Evolutionary conservation across 768 basidiomycete species (phyloP), one percentile per base, ranked within the genome.

Genomic region (Terana coerulea): DNA sequence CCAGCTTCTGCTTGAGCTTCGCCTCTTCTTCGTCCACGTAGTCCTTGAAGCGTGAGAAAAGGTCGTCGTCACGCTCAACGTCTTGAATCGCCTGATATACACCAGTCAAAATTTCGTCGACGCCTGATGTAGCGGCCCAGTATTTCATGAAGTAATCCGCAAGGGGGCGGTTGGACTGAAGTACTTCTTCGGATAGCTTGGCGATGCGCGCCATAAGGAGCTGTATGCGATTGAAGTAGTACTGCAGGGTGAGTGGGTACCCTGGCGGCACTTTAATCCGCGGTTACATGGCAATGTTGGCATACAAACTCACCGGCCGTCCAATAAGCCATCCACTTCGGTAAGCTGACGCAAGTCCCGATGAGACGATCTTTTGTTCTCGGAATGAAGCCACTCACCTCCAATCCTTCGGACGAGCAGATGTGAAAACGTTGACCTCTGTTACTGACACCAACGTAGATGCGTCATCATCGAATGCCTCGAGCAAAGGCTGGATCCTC

Each of bases 341-440:
- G 46, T 0, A 59, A 43, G 41, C 48, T 57, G 24, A 42, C 10
- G 33, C 3, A 37, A 25, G 6, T n/a, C n/a, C n/a, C n/a, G n/a
- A 26, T 42, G 41, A 24, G 5, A 24, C 8, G 11, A 42, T 7
- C 3, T 10, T 5, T 26, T 7, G 15, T 11, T 25, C 22, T 11
- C 2, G 3, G 17, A 26, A 26, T 9, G 19, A 25, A 2, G 22
- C 15, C 15, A 29, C 44, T 41, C 15, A 58, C 59, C 59, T 56
- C 59, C 59, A 64, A 14, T 53, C 49, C 22, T 46, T 34, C 3
- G 62, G 62, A 2, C 55, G 47, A 17, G 43, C 54, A n/a, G 15
- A 26, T 11, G 56, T 61, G 36, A 64, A 64, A 1, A 15, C 47
- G 29, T 64, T 64, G 6, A 60, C 57, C 48, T 64, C 62, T 17